Base-by-base conservation (phyloP, 2,329 filamentous ascomycete species). In the Cordyceps fumosorosea region DNA sequence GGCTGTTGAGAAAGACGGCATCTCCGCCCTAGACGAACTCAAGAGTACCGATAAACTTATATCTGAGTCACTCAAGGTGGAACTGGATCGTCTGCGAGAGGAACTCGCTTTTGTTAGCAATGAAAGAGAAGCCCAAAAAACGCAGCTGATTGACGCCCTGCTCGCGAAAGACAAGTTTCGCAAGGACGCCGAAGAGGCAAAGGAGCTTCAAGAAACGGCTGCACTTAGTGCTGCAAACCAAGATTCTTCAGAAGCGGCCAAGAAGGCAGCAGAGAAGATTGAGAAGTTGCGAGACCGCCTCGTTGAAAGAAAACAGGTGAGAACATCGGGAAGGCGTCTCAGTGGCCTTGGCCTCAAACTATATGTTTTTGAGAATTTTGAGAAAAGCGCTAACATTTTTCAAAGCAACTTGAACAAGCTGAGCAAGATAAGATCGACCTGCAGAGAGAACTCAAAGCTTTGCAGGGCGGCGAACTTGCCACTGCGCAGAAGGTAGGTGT, bases 101-200 rank as follows among this genome's bases (percentile, higher is more conserved):
- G 81, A 84, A 66, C 75, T 80, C 65, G 78, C 78, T 62, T 72
- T 76, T 60, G 72, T 81, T 56, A 76, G 75, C 64, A 75, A 78
- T 60, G 83, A 87, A 69, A 76, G 78, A 56, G 83, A 86, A 59
- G 77, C 81, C 64, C 80, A 84, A 68, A 83, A 85, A 72, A 78
- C 79, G 53, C 84, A 87, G 69, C 78, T 88, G 26, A 78, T 87
- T 66, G 79, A 84, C 47, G 81, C 83, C 51, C 76, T 87, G 20
- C 76, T 87, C 52, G 79, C 81, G 65, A 87, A 87, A 70, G 84
- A 87, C 64, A 81, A 81, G 71, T 75, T 86, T 60, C 79, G 81
- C 60, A 82, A 83, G 70, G 78, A 83, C 63, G 73, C 80, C 42
- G 81, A 84, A 65, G 77, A 79, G 56, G 72, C 72, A 60, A 77